Evolutionary conservation across 768 basidiomycete genomes (phyloP).

Genomic region (Amanita polypyramis): DNA sequence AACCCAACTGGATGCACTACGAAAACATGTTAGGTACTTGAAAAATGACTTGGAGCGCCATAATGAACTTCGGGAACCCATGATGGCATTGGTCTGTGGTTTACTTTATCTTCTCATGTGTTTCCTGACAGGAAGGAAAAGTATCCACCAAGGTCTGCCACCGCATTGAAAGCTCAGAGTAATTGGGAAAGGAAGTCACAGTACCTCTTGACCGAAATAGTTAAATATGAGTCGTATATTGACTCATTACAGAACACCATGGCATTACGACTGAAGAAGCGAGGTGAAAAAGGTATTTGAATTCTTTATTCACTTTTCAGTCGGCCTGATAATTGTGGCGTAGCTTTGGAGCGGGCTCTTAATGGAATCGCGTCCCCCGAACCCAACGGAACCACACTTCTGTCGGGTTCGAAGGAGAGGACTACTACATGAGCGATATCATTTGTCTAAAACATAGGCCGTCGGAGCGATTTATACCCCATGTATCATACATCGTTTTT

Average conservation of each 20-base stretch:
- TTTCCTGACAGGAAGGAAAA: constrained; percentile 22
- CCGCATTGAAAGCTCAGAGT: constrained; percentile 61
- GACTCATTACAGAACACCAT: constrained; percentile 82
- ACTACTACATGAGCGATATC: neutral
- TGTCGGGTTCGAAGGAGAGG: neutral
- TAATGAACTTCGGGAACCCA: constrained; percentile 74
- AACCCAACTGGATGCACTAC: constrained; percentile 79
- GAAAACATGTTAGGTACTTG: constrained; percentile 67
- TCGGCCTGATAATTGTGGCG: neutral
- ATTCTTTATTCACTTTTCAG: neutral
- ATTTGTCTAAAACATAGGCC: neutral
- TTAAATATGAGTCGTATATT: constrained; percentile 93
- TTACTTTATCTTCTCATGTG: neutral
- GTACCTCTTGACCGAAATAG: constrained; percentile 82
- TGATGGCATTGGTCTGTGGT: constrained; percentile 59
- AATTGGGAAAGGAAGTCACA: constrained; percentile 95
- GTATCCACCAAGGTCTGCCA: constrained; percentile 74
- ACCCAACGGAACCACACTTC: neutral
- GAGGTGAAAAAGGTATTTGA: constrained; percentile 67
- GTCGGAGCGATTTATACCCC: neutral
- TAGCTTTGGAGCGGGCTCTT: constrained; percentile 6
- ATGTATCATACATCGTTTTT: neutral
- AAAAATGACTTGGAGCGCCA: constrained; percentile 76
- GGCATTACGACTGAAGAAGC: constrained; percentile 74
- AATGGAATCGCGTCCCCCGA: neutral